Percentiles rank a stretch among this genome's conserved stretches.
phyloP scores from a whole-genome alignment of 345 rosid genomes.

The Syzygium aqueum region DNA sequence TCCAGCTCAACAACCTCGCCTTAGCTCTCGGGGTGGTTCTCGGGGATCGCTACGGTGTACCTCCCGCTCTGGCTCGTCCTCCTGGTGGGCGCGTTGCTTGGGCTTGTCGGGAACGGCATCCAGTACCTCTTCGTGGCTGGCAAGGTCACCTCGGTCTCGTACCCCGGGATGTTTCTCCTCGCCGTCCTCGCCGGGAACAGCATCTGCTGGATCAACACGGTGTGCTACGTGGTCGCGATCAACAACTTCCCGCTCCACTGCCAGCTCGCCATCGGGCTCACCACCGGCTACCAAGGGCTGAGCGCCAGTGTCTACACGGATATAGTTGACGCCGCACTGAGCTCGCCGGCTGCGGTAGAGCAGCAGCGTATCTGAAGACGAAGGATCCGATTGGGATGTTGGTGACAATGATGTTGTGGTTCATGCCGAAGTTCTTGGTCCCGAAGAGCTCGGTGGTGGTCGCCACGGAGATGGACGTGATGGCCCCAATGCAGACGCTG shows the following conservation, averaged over 20 bases:
- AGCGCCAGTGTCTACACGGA: slow-evolving; percentile 76
- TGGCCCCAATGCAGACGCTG: no score
- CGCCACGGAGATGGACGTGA: no score
- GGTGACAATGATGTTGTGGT: no score
- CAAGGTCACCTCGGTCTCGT: slow-evolving; percentile 36
- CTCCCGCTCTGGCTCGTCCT: slow-evolving; percentile 78
- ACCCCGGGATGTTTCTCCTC: slow-evolving; percentile 43
- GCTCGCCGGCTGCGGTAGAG: no score
- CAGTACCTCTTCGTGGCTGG: slow-evolving; percentile 59
- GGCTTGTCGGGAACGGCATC: slow-evolving; percentile 65
- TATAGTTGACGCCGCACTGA: slow-evolving; percentile 34
- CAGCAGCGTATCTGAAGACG: no score
- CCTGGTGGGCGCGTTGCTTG: slow-evolving; percentile 54
- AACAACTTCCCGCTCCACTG: slow-evolving; percentile 40
- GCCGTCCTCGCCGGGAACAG: slow-evolving; percentile 84
- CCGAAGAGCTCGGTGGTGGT: no score
- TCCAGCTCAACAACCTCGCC: slow-evolving; percentile 75
- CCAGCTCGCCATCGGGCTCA: slow-evolving; percentile 62
- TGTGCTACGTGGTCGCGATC: slow-evolving; percentile 47
- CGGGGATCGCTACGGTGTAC: slow-evolving; percentile 69
- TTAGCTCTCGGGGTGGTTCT: slow-evolving; percentile 77
- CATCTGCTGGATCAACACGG: slow-evolving; percentile 97
- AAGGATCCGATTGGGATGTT: no score
- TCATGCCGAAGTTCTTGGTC: no score
- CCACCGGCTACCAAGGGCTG: slow-evolving; percentile 65